Percentiles rank a stretch among this genome's conserved stretches.
Conservation (phyloP, 495 filamentous ascomycete genomes). For the Neurospora tetraspora region DNA sequence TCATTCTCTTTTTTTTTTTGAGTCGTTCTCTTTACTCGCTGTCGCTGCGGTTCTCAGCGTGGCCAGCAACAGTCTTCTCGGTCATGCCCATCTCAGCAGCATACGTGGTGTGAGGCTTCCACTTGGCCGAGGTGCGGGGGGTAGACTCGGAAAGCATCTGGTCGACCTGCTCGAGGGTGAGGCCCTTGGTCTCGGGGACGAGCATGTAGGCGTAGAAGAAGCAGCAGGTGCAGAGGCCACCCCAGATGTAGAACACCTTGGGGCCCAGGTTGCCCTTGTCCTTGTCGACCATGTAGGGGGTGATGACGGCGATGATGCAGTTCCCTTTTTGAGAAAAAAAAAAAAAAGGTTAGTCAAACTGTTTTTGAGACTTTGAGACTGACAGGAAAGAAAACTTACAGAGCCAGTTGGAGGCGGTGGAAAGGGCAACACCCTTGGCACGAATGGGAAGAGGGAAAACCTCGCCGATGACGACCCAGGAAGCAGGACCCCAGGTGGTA, state of each 20-base stretch:
- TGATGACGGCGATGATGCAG: conserved; percentile 61
- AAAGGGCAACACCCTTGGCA: conserved; percentile 66
- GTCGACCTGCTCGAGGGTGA: conserved; percentile 85
- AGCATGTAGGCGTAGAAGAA: conserved; percentile 69
- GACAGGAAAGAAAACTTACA: conserved; percentile 8
- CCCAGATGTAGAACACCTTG: conserved; percentile 76
- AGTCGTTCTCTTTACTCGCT: background rate
- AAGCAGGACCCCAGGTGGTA: conserved; percentile 65
- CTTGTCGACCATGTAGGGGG: conserved; percentile 64
- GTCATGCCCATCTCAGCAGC: conserved; percentile 28
- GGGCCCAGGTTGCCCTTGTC: conserved; percentile 60
- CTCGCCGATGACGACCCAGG: conserved; percentile 80
- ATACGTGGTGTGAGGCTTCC: conserved; percentile 62
- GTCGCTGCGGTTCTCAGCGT: conserved; percentile 11
- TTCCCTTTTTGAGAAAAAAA: conserved; percentile 34
- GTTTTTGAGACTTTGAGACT: background rate
- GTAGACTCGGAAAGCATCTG: conserved; percentile 74
- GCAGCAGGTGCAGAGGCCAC: conserved; percentile 50
- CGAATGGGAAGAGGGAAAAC: conserved; percentile 78
- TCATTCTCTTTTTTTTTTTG: background rate
- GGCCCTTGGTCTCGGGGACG: conserved; percentile 75
- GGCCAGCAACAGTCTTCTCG: conserved; percentile 11
- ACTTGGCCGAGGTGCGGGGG: conserved; percentile 55
- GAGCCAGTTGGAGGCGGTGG: conserved; percentile 69
- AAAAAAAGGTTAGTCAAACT: background rate